A percentile compares a stretch with the other conserved stretches of the same genome.
phyloP scores from a whole-genome alignment of 495 filamentous ascomycete species.

The Terfezia claveryi region DNA sequence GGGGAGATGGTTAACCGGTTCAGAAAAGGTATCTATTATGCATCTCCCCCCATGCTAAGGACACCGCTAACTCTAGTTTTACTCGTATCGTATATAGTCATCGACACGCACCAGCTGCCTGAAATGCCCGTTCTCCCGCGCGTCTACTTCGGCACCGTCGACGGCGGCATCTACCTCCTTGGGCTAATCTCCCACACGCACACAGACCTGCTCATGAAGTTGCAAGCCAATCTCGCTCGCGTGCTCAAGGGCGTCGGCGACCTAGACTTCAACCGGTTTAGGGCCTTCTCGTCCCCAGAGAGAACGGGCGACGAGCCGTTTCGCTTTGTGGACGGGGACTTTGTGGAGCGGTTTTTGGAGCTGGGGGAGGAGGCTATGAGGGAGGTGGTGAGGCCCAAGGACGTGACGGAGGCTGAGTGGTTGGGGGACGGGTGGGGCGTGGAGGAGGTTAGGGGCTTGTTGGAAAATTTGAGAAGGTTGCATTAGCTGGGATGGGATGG shows the following conservation, averaged over 20 bases:
- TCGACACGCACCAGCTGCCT: neutral
- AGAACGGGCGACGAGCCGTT: conserved; percentile 53
- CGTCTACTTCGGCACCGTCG: conserved; percentile 79
- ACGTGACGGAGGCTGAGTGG: conserved; percentile 22
- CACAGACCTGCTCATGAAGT: conserved; percentile 59
- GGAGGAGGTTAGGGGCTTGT: conserved; percentile 46
- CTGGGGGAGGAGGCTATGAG: conserved; percentile 38
- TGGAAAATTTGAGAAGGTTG: conserved; percentile 52
- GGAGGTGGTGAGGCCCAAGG: conserved; percentile 28
- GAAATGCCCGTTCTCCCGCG: conserved; percentile 28
- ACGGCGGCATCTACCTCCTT: conserved; percentile 82
- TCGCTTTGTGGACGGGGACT: conserved; percentile 79
- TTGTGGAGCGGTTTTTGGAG: conserved; percentile 69
- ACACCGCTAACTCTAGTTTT: neutral
- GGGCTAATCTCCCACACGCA: conserved; percentile 44
- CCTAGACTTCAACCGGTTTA: conserved; percentile 53
- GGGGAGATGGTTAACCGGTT: conserved; percentile 90
- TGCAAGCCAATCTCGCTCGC: conserved; percentile 46
- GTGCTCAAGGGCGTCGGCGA: conserved; percentile 39
- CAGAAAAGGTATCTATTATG: conserved; percentile 22
- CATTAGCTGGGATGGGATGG: conserved; percentile 24
- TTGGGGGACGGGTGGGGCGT: conserved; percentile 33
- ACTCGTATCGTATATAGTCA: too few species aligned
- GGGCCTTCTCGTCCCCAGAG: conserved; percentile 51
- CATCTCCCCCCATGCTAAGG: neutral